Evolutionary conservation across 2,329 filamentous ascomycete species (phyloP).

Genomic region (Akanthomyces dipterigenus): DNA sequence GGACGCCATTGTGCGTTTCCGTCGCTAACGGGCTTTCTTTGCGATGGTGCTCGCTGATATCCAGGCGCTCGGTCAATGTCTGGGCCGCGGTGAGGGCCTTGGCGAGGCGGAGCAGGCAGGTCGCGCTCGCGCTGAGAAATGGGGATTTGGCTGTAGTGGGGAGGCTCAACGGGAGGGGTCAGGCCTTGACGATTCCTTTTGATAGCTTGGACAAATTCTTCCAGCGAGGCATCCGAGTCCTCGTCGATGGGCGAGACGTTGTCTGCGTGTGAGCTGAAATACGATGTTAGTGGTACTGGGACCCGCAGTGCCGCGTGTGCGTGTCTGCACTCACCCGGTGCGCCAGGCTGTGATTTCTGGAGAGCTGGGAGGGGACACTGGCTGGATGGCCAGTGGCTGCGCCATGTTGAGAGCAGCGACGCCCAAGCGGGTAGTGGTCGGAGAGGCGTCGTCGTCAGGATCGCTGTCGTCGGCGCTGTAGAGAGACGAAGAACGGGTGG

Average conservation of each 20-base stretch:
- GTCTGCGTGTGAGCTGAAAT: conserved; percentile 19
- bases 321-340: conserved; percentile 33
- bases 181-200: conserved; percentile 6
- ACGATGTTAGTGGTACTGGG: conserved; percentile 5
- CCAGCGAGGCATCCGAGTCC: conserved; percentile 21
- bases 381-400: conserved; percentile 33
- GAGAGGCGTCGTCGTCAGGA: conserved; percentile 11
- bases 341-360: conserved; percentile 37
- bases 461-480: conserved; percentile 31
- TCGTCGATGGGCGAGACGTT: conserved; percentile 51
- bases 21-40: background rate
- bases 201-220: background rate
- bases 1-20: background rate
- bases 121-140: background rate
- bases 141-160: background rate
- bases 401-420: background rate
- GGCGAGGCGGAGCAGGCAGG: background rate
- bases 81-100: background rate
- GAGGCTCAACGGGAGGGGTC: background rate
- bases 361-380: conserved; percentile 51
- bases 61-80: background rate
- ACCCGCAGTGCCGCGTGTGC: conserved; percentile 11
- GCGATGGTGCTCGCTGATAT: background rate
- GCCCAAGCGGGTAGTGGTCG: conserved; percentile 30
- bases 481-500: conserved; percentile 51